phyloP scores from a whole-genome alignment of 306 rosid species.

The Dryas drummondii region DNA sequence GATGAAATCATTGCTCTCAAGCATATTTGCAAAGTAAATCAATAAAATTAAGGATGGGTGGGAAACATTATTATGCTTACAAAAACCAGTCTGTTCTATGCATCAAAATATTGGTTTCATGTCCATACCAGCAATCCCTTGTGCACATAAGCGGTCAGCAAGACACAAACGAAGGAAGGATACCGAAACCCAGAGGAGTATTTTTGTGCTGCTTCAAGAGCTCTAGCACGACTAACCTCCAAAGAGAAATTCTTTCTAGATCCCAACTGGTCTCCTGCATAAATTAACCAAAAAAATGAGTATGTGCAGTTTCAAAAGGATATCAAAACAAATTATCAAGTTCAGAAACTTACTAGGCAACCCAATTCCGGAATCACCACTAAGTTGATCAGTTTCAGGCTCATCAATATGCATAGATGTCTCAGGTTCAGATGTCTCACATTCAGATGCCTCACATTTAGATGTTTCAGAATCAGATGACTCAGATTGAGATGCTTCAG shows the following conservation, averaged over 20 bases:
- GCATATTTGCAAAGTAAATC: not conserved
- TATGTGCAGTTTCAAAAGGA: not conserved
- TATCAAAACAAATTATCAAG: not conserved
- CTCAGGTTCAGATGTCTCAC: not conserved
- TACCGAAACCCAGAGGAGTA: not conserved
- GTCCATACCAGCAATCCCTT: not conserved
- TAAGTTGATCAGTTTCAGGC: not conserved
- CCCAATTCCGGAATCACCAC: not conserved
- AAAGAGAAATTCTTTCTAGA: too few relatives aligned
- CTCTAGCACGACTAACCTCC: not conserved
- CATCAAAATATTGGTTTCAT: not conserved
- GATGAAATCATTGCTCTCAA: not conserved
- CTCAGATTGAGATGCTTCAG: too few relatives aligned
- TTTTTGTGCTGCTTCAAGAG: not conserved
- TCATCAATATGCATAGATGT: not conserved
- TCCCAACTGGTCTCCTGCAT: not conserved
- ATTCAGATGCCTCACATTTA: too few relatives aligned
- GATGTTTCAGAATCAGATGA: too few relatives aligned
- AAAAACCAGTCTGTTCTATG: not conserved
- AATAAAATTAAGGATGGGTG: too few relatives aligned
- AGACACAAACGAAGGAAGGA: not conserved
- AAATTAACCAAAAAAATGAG: not conserved
- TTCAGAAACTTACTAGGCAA: constrained; percentile 2
- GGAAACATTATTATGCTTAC: not conserved
- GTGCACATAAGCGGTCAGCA: not conserved